Base-by-base conservation (phyloP, 768 basidiomycete species). In the Serendipita sp. region DNA sequence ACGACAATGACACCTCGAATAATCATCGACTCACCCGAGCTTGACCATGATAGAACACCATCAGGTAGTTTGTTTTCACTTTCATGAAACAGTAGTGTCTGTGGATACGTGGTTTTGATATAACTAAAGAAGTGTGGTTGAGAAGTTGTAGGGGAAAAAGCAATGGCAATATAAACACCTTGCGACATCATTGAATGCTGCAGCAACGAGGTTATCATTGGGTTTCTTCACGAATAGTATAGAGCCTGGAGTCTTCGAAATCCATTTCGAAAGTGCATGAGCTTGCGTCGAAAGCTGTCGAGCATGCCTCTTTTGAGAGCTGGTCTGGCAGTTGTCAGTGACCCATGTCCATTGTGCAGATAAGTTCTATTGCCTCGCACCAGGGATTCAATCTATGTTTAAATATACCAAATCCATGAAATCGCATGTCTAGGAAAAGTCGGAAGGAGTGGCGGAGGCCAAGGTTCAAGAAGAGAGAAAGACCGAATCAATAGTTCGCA, bases 141-240 rank as follows among this genome's bases (percentile, higher is more conserved):
- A 64, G 38, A 30, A 3, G 24, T 16, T 24, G 24, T 24, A 24
- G 24, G 24, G 24, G 24, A 24, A 24, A 24, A 24, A 64, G 37
- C 18, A 28, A 16, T 32, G 24, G 32, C 41, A 63, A 64, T 13
- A 8, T 28, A 65, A 18, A 30, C 48, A 67, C 67, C 54, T 63
- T 13, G 63, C 41, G 34, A 67, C 60, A 63, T 66, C 37, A 18
- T 54, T 32, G 24, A 67, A 24, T 38, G 67, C 67, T 32, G 38
- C 34, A 16, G 67, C 28, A 3, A 67, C 65, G n/a, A n/a, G 37
- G 16, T 15, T 3, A 34, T 67, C 67, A 13, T 63, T 15, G 48
- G 51, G 41, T 37, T 67, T 67, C 38, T 67, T 67, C 48, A 67
- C 67, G 46, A 67, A 67, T 32, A 67, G 54, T 5, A 67, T 47